Evolutionary conservation across 306 rosid species (phyloP), one percentile per base, ranked within the genome.

Genomic region (Vigna nakashimae): DNA sequence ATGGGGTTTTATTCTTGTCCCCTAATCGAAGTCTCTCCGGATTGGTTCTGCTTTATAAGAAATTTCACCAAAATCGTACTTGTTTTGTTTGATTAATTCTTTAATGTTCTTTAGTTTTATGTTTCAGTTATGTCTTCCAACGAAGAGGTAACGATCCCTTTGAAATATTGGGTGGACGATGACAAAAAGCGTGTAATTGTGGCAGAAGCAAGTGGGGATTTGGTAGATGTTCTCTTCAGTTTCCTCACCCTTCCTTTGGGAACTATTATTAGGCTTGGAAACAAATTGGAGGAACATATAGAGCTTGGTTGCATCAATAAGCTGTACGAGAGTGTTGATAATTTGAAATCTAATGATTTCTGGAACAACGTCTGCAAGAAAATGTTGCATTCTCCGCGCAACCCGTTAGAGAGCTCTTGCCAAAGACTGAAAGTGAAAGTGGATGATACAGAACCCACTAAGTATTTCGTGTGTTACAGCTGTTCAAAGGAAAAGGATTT

Each of bases 321-420:
- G 3, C 9, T 59, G 18, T 58, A 58, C 17, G 3, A 58, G 1
- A 58, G n/a, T 24, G 64, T 58, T 16, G 6, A 58, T 12, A 6
- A 1, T 0, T 26, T 58, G 6, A 0, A 3, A n/a, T 1, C 1
- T 26, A 9, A 13, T 28, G 65, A 5, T 26, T 59, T 59, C 40
- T 14, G 17, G 40, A 59, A 59, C 65, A 6, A 26, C 18, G 6
- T 28, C 40, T 59, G 65, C 65, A 4, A 59, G 65, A 0, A 14
- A 59, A 59, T 59, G 65, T 26, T 59, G 65, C 40, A 12, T 28
- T 59, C 40, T 59, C 65, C 65, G 0, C 65, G 38, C 40, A 59
- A 59, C 18, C 18, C 65, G 0, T 59, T 26, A 26, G 65, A 59
- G 28, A n/a, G 3, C 0, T 28, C 17, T 13, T 59, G 40, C 40